These are phyloP conservation scores for Plasmodium gallinaceum DNA, from an alignment of 169 alveolate genomes.

Conservation along the genomic window DNA sequence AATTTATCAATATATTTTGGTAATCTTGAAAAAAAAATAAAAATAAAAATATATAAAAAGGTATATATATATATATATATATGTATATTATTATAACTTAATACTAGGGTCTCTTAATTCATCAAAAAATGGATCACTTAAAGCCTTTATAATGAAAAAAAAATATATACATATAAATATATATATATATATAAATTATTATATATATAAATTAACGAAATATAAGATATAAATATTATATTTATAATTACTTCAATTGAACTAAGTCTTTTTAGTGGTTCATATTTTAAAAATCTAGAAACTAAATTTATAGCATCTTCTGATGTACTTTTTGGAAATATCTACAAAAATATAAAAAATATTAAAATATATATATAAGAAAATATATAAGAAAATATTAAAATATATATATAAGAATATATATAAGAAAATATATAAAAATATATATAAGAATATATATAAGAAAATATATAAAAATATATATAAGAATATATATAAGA, in stretches of 20 bases:
- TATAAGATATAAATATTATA: no score
- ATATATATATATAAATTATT: not conserved
- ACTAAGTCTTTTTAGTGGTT: conserved; percentile 89
- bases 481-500: not conserved
- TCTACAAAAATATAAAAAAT: conserved; percentile 21
- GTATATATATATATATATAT: conserved; percentile 57
- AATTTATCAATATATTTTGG: conserved; percentile 76
- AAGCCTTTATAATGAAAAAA: conserved; percentile 82
- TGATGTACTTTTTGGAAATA: conserved; percentile 87
- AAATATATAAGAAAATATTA: not conserved
- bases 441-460: conserved; percentile 25
- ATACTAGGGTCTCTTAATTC: conserved; percentile 89
- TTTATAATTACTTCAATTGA: conserved; percentile 85
- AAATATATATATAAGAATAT: conserved; percentile 43
- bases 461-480: not conserved
- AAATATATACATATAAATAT: not conserved
- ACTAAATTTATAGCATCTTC: conserved; percentile 88
- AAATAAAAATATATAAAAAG: not conserved
- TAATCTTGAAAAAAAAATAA: conserved; percentile 12
- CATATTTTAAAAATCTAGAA: conserved; percentile 87
- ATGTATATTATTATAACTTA: conserved; percentile 76
- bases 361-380: not conserved
- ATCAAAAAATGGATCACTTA: conserved; percentile 96
- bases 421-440: not conserved
- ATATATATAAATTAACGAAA: no score